phyloP scores from a whole-genome alignment of 345 rosid genomes.

The Stellera chamaejasme region DNA sequence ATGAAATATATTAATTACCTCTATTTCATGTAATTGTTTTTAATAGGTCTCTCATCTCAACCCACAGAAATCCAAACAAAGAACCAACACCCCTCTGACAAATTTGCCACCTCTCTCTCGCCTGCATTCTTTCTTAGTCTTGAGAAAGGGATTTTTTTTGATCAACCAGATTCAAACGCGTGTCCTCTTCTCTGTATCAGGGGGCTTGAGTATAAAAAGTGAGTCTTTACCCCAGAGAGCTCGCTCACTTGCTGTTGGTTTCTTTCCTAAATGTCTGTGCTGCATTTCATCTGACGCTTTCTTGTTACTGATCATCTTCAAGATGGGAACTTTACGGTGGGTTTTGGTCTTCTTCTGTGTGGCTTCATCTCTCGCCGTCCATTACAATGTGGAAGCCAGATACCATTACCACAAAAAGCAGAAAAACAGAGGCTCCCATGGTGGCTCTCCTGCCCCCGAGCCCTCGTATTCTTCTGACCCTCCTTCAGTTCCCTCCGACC shows the following conservation, averaged over 20 bases:
- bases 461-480: slow-evolving; percentile 27
- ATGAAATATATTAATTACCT: too few species aligned
- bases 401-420: slow-evolving; percentile 57
- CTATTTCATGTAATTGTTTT: too few species aligned
- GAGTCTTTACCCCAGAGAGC: slow-evolving; percentile 9
- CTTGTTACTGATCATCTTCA: neutral
- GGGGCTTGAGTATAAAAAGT: slow-evolving; percentile 25
- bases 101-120: slow-evolving; percentile 9
- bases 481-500: slow-evolving; percentile 25
- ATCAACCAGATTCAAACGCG: slow-evolving; percentile 36
- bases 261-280: neutral
- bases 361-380: slow-evolving; percentile 12
- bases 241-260: neutral
- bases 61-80: neutral
- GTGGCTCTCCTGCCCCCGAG: slow-evolving; percentile 11
- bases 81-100: slow-evolving; percentile 14
- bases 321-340: slow-evolving; percentile 25
- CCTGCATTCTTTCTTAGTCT: slow-evolving; percentile 5
- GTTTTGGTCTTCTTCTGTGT: slow-evolving; percentile 16
- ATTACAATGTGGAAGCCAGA: slow-evolving; percentile 51
- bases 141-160: slow-evolving; percentile 6
- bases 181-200: slow-evolving; percentile 17
- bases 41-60: neutral
- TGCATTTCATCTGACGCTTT: neutral
- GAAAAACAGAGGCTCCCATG: slow-evolving; percentile 23